phyloP scores from a whole-genome alignment of 2,329 filamentous ascomycete genomes.

The Biscogniauxia mediterranea region DNA sequence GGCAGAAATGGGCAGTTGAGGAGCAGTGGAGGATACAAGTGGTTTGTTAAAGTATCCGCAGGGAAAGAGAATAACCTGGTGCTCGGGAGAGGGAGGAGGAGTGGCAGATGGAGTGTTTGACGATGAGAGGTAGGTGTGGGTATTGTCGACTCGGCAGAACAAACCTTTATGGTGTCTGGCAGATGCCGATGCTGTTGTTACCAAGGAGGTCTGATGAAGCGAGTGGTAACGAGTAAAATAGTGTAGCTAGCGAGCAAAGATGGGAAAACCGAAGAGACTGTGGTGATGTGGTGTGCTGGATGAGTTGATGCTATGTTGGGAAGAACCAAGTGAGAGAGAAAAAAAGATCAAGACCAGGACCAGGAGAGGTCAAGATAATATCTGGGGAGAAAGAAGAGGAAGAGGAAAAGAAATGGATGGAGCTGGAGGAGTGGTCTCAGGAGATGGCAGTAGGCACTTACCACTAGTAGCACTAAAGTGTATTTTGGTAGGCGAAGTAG shows the following conservation, averaged over 20 bases:
- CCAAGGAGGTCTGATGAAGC: constrained; percentile 55
- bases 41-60: too few species aligned
- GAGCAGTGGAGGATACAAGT: too few species aligned
- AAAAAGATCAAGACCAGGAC: constrained; percentile 16
- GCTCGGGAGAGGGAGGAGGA: too few species aligned
- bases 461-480: too few species aligned
- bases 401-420: constrained; percentile 18
- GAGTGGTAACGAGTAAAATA: constrained; percentile 56
- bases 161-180: constrained; percentile 14
- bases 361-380: neutral
- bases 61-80: neutral
- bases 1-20: too few species aligned
- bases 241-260: constrained; percentile 60
- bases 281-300: constrained; percentile 36
- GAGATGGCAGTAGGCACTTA: constrained; percentile 2
- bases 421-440: constrained; percentile 12
- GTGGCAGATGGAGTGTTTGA: too few species aligned
- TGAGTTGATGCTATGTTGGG: constrained; percentile 48
- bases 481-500: too few species aligned
- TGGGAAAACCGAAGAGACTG: constrained; percentile 46
- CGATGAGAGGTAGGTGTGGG: neutral
- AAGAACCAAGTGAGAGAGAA: constrained; percentile 30
- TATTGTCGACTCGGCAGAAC: neutral
- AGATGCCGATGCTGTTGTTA: constrained; percentile 40
- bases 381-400: neutral